Conservation (phyloP, 2,329 filamentous ascomycete species). For the Bipolaris bicolor region DNA sequence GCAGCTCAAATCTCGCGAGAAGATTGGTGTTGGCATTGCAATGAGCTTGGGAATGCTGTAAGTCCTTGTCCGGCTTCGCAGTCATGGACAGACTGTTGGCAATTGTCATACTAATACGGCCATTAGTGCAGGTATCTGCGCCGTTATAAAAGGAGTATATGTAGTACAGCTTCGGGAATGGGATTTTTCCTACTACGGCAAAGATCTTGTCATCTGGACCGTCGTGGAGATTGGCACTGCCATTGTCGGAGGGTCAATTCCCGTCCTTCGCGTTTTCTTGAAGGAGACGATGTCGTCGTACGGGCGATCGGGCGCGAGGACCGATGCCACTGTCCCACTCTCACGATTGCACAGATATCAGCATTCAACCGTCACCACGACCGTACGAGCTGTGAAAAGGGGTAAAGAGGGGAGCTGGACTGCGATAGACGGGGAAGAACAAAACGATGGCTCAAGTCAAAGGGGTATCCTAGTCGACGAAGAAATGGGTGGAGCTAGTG, state of each 20-base stretch:
- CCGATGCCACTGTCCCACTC: constrained; percentile 2
- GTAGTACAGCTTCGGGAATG: constrained; percentile 29
- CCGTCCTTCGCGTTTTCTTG: constrained; percentile 42
- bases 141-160: constrained; percentile 36
- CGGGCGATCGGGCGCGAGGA: neutral
- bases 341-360: constrained; percentile 7
- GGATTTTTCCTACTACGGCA: constrained; percentile 41
- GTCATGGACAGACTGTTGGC: too few relatives aligned
- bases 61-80: neutral
- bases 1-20: constrained; percentile 30
- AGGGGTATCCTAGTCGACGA: constrained; percentile 10
- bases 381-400: neutral
- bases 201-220: constrained; percentile 41
- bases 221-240: constrained; percentile 38
- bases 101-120: neutral
- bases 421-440: neutral
- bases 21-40: constrained; percentile 38
- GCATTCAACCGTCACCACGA: constrained; percentile 5
- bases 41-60: constrained; percentile 40
- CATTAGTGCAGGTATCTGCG: constrained; percentile 32
- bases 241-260: constrained; percentile 38
- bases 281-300: constrained; percentile 28
- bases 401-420: constrained; percentile 7
- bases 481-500: constrained; percentile 1
- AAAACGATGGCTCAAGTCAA: constrained; percentile 4